Conservation (phyloP, 1,284 basidiomycete genomes). For the Ceratobasidium papillatum region DNA sequence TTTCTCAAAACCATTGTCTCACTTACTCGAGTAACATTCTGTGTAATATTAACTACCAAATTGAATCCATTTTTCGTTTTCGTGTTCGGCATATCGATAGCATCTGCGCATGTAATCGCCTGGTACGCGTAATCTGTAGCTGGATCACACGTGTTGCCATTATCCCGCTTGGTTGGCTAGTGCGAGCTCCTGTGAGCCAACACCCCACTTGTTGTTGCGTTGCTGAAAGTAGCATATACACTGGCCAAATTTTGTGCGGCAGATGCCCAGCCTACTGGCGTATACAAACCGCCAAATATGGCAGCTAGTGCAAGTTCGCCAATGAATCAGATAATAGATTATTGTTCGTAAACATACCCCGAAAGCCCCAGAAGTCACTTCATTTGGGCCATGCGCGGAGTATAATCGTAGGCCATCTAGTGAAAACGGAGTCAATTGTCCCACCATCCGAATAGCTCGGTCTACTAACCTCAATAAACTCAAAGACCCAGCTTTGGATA, state of each 20-base stretch:
- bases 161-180: background rate
- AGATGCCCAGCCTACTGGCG: background rate
- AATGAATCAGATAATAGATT: background rate
- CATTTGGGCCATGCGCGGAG: background rate
- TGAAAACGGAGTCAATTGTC: too few relatives aligned
- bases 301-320: background rate
- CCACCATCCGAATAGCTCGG: background rate
- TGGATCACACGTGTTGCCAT: background rate
- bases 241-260: background rate
- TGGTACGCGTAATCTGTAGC: conserved; percentile 25
- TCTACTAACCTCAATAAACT: conserved; percentile 7
- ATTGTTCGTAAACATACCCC: too few relatives aligned
- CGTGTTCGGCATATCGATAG: conserved; percentile 16
- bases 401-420: conserved; percentile 21
- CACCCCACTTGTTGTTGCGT: background rate
- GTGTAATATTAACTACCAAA: background rate
- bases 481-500: conserved; percentile 3
- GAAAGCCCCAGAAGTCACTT: background rate
- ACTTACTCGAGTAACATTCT: conserved; percentile 13
- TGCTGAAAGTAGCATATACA: background rate
- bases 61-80: conserved; percentile 35
- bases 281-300: background rate
- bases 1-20: background rate
- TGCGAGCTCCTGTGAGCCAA: background rate
- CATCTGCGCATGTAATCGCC: conserved; percentile 43